These are phyloP conservation scores for Cicer yamashitae DNA, from an alignment of 306 rosid species.

Conservation along the genomic window DNA sequence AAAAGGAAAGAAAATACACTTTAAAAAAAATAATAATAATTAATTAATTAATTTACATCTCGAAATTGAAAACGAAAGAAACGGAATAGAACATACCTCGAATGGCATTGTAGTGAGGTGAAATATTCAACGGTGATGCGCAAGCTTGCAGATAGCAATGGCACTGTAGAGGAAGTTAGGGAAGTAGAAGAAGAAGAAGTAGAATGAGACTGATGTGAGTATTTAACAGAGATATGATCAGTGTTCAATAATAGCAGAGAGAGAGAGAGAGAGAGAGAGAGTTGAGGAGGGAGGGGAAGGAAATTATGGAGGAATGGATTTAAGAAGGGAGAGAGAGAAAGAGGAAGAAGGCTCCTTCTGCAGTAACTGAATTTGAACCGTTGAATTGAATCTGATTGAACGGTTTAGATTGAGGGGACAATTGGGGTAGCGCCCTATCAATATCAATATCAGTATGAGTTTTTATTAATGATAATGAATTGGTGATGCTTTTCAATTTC, in stretches of 20 bases:
- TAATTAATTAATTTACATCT: neutral
- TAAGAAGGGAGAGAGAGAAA: neutral
- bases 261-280: constrained; percentile 30
- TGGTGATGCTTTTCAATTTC: neutral
- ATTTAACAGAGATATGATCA: neutral
- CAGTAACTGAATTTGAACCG: constrained; percentile 31
- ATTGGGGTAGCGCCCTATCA: constrained; percentile 24
- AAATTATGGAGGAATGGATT: constrained; percentile 2
- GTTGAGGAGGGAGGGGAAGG: neutral
- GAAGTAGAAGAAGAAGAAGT: neutral
- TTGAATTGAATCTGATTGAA: neutral
- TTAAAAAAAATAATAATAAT: neutral
- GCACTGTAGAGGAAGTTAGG: neutral
- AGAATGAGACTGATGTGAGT: constrained; percentile 30
- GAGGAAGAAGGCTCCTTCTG: constrained; percentile 20
- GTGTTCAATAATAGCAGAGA: constrained; percentile 33
- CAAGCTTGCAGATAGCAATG: neutral
- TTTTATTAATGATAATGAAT: neutral
- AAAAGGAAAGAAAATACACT: neutral
- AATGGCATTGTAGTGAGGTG: constrained; percentile 32
- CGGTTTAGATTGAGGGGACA: constrained; percentile 42
- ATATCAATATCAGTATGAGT: constrained; percentile 11
- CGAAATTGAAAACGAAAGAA: neutral
- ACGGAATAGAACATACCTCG: constrained; percentile 5
- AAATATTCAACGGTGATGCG: neutral